Percentiles rank a stretch among this genome's conserved stretches.
phyloP scores from a whole-genome alignment of 345 rosid genomes.

The Adansonia digitata region DNA sequence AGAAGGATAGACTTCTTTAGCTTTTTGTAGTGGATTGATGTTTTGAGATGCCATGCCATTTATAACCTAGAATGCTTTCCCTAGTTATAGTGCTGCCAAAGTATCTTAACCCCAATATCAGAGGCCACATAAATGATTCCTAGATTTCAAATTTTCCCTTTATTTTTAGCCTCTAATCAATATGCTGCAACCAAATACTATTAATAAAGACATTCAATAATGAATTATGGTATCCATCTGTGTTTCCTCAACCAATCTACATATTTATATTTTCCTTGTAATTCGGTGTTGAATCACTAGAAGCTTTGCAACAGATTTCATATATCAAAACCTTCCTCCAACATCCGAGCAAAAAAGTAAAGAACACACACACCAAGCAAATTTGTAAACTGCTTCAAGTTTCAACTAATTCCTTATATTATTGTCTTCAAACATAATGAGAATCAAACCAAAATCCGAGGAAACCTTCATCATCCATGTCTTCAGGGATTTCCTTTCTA shows the following conservation, averaged over 20 bases:
- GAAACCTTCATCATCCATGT: background rate
- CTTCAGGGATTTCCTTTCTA: background rate
- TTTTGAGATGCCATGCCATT: background rate
- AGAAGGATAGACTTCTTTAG: background rate
- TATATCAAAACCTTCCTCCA: background rate
- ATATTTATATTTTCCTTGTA: background rate
- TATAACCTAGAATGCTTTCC: background rate
- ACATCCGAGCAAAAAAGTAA: background rate
- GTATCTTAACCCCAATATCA: background rate
- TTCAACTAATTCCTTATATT: background rate
- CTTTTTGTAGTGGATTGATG: background rate
- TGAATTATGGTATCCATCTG: background rate
- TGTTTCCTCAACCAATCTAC: background rate
- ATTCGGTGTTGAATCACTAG: background rate
- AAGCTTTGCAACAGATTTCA: background rate
- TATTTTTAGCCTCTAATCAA: background rate
- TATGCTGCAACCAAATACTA: background rate
- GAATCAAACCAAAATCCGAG: background rate
- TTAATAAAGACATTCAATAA: background rate
- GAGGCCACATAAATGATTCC: background rate
- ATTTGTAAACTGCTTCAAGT: background rate
- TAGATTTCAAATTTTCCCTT: background rate
- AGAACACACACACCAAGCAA: background rate
- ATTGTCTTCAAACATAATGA: background rate
- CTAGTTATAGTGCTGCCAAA: background rate